These are phyloP conservation scores for Calonectria multiphialidica DNA, from an alignment of 2,329 filamentous ascomycete species.

Conservation along the genomic window DNA sequence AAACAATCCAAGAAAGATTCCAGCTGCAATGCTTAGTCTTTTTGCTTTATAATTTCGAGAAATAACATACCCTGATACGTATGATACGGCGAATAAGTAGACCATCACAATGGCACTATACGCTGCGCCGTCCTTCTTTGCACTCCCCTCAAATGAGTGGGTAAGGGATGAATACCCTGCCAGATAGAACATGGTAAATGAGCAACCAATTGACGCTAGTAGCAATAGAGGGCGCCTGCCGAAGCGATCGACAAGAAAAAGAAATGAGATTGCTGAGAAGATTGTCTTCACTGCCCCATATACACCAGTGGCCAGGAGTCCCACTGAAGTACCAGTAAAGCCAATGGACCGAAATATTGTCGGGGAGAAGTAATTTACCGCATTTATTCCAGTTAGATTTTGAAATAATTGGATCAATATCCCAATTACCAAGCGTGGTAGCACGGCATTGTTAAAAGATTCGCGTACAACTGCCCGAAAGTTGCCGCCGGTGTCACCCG, in stretches of 20 bases:
- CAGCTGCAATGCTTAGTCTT: conserved; percentile 2
- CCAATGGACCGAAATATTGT: conserved; percentile 75
- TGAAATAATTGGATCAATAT: conserved; percentile 51
- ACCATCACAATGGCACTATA: conserved; percentile 32
- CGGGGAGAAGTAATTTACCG: conserved; percentile 73
- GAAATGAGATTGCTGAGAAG: conserved; percentile 23
- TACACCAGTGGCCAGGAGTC: conserved; percentile 73
- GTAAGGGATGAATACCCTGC: conserved; percentile 24
- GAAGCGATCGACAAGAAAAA: conserved; percentile 30
- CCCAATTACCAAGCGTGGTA: conserved; percentile 70
- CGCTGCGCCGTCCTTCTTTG: conserved; percentile 16
- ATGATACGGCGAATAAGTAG: conserved; percentile 24
- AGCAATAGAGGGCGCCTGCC: conserved; percentile 26
- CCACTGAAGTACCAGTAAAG: conserved; percentile 66
- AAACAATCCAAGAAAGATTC: conserved; percentile 35
- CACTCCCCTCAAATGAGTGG: conserved; percentile 25
- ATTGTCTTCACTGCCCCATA: conserved; percentile 71
- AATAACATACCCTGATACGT: conserved; percentile 18
- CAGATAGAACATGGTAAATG: conserved; percentile 31
- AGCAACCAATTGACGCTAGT: conserved; percentile 22
- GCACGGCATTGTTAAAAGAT: conserved; percentile 40
- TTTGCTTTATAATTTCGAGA: neutral
- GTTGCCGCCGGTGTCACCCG: neutral
- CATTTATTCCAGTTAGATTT: conserved; percentile 67
- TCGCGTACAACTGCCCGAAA: conserved; percentile 19